Base-by-base conservation (phyloP, 768 basidiomycete species). In the Trametes villosa region DNA sequence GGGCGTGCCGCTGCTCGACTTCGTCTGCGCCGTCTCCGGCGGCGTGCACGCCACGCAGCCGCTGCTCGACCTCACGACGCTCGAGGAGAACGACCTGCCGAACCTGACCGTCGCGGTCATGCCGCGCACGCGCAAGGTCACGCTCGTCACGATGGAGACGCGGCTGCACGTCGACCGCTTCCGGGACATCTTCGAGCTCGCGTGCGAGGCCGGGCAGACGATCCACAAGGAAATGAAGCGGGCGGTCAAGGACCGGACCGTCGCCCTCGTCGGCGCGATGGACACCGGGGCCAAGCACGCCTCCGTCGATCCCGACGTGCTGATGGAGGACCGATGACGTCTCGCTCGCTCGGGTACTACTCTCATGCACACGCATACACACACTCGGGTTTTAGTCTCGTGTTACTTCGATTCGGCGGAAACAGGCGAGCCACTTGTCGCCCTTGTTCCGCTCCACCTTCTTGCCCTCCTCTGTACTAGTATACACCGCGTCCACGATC, bases 391-490 rank as follows among this genome's bases (percentile, higher is more conserved):
- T 17, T 52, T 48, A 69, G 12, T 62, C 58, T 62, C 70, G 60
- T 2, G 52, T 29, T 17, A 65, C 66, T 64, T 73, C 71, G 51
- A 88, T 81, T 66, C 94, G 81, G 70, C 84, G 81, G 75, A 94
- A 98, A 72, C 94, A 96, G 6, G 92, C 93, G 31, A 96, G 81
- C 88, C 89, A 96, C 74, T 98, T 98, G 46, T 91, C 83, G 26
- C 95, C 95, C 20, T 81, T 79, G 71, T 97, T 98, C 71, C 96
- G 79, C 72, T 92, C 92, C 0, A 98, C 97, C 74, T 99, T 99
- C 74, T 88, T 93, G 6, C 97, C 96, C 75, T 99, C 97, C 74
- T 99, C 97, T 4, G 97, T 99, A 68, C 86, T 86, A 33, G 78
- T 83, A 73, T 88, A 88, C 18, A 96, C 87, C 2, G 88, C 91